Percentiles rank a stretch among this genome's conserved stretches.
phyloP scores from a whole-genome alignment of 441 rosid genomes.

The Pelargonium myrrhifolium region DNA sequence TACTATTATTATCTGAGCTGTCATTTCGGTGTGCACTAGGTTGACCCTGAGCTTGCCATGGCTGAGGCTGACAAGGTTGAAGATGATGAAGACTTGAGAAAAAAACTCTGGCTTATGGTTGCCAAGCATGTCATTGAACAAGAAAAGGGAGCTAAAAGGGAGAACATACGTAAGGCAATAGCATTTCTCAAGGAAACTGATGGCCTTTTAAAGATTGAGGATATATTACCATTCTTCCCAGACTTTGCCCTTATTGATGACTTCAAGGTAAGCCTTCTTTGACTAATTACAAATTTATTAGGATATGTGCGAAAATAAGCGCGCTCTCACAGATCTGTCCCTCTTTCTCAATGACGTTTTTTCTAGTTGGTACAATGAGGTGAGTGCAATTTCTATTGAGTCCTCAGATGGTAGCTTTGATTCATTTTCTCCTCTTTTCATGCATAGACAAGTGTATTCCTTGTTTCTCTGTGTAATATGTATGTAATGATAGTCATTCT shows the following conservation, averaged over 20 bases:
- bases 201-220: slow-evolving; percentile 95
- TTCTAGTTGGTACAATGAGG: not conserved
- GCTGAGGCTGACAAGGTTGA: slow-evolving; percentile 99
- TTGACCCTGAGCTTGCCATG: slow-evolving; percentile 98
- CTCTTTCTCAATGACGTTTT: not conserved
- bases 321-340: not conserved
- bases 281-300: slow-evolving; percentile 1
- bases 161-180: slow-evolving; percentile 95
- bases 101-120: slow-evolving; percentile 99
- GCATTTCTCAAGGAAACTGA: slow-evolving; percentile 99
- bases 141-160: slow-evolving; percentile 96
- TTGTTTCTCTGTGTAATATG: not conserved
- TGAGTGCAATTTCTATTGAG: not conserved
- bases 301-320: not conserved
- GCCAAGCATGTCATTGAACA: slow-evolving; percentile 94
- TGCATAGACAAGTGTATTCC: not conserved
- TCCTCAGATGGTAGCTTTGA: not conserved
- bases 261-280: slow-evolving; percentile 57
- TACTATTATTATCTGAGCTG: not conserved
- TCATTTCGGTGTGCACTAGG: slow-evolving; percentile 40
- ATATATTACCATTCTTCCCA: slow-evolving; percentile 95
- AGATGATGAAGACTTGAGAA: slow-evolving; percentile 98
- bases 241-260: slow-evolving; percentile 99
- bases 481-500: not conserved
- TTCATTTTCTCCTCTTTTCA: not conserved